A percentile compares a stretch with the other conserved stretches of the same genome.
phyloP scores from a whole-genome alignment of 176 grass and related monocot genomes.

The Avena atlantica region DNA sequence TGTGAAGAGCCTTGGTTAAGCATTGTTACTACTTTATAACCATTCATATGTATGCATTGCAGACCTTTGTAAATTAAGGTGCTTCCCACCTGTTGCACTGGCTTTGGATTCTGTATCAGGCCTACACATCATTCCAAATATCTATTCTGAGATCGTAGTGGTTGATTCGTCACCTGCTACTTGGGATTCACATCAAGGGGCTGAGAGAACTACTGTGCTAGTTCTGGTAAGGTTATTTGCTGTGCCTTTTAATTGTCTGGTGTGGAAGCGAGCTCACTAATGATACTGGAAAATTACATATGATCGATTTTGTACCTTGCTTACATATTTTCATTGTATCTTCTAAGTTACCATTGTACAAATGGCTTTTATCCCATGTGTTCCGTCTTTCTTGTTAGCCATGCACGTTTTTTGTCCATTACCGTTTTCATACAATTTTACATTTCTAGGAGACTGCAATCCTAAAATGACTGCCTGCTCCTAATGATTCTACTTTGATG shows the following conservation, averaged over 20 bases:
- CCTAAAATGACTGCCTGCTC: neutral
- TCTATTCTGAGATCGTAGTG: constrained; percentile 76
- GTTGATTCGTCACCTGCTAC: constrained; percentile 91
- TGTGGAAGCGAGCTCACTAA: neutral
- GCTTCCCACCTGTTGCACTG: constrained; percentile 90
- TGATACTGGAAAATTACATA: constrained; percentile 9
- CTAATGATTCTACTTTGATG: neutral
- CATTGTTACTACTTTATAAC: constrained; percentile 28
- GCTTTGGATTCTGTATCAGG: constrained; percentile 89
- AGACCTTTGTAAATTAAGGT: constrained; percentile 93
- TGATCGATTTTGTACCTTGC: neutral
- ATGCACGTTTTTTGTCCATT: neutral
- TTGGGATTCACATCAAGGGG: constrained; percentile 69
- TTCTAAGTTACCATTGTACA: constrained; percentile 3
- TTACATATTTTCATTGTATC: constrained; percentile 12
- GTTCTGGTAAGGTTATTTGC: constrained; percentile 68
- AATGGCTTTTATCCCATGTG: constrained; percentile 14
- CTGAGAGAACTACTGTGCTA: constrained; percentile 71
- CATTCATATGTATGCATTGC: constrained; percentile 37
- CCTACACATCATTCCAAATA: constrained; percentile 81
- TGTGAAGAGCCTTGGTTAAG: constrained; percentile 16
- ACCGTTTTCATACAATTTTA: constrained; percentile 8
- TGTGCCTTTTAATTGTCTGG: neutral
- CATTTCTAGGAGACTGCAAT: neutral
- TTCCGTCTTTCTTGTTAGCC: constrained; percentile 2